phyloP scores from a whole-genome alignment of 306 rosid species.

The Hippophae rhamnoides region DNA sequence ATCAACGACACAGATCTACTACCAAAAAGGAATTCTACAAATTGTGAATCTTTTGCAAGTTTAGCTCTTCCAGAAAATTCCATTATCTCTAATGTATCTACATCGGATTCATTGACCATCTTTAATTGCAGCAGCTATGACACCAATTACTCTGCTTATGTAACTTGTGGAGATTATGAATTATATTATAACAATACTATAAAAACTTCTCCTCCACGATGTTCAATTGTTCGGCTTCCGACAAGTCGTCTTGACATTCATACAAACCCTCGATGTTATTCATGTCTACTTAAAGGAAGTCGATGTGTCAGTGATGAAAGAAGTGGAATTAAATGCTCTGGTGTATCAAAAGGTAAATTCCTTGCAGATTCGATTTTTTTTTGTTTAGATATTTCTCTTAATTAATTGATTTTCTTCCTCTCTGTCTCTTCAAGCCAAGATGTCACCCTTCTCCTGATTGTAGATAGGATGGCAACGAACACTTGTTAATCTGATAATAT shows the following conservation, averaged over 20 bases:
- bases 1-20: not conserved
- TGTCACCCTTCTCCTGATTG: no score
- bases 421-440: no score
- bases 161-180: not conserved
- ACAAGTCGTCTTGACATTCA: not conserved
- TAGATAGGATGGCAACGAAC: no score
- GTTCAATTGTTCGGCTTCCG: not conserved
- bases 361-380: no score
- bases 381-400: no score
- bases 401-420: no score
- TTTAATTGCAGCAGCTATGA: slow-evolving; percentile 9
- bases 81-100: slow-evolving; percentile 3
- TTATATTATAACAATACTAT: slow-evolving; percentile 10
- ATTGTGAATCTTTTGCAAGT: not conserved
- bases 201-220: not conserved
- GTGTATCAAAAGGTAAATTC: no score
- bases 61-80: not conserved
- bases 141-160: not conserved
- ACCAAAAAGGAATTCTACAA: no score
- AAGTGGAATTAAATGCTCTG: no score
- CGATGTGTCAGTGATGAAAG: no score
- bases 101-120: not conserved
- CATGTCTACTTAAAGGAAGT: no score
- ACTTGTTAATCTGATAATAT: no score
- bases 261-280: not conserved